Base-by-base conservation (phyloP, 1,284 basidiomycete genomes). In the Malassezia equina region DNA sequence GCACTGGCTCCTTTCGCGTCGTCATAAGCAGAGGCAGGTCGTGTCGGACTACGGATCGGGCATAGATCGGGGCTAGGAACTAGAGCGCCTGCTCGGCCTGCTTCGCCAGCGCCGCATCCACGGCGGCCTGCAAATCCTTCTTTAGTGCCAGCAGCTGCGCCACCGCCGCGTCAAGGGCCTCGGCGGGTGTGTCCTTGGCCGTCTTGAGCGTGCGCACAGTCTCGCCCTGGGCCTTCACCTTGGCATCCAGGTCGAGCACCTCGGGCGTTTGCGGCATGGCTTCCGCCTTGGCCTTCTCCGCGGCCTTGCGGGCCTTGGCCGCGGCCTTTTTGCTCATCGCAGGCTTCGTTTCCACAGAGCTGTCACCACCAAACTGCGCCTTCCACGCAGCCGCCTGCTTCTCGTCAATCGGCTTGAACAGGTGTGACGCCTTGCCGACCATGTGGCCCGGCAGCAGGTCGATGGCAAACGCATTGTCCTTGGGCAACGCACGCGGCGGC, bases 401-500 rank as follows among this genome's bases (percentile, higher is more conserved):
- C 64, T 90, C 87, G 57, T 95, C 89, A 63, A 98, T 95, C 71
- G 83, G 84, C 79, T 87, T 89, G 80, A 98, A 96, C 63, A 98
- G 77, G 76, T 95, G 86, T 47, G 83, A 85, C 7, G 93, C 88
- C 64, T 82, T 84, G 52, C 88, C 88, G 59, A 96, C 84, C 51
- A 78, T 79, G 77, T 96, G 93, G 0, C 90, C 90, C 0, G 84
- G 82, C 29, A 94, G 80, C 54, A 98, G 84, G 73, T 96, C 93
- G 62, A 84, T 83, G 11, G 81, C 84, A 52, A 71, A 68, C 47
- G 57, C 55, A 33, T 25, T 58, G 25, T 64, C 64, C 21, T 66
- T 63, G 8, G 69, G 70, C 1, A 94, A 82, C 9, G 81, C 78
- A 45, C 91, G 83, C 2, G 85, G 80, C 2, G 90, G 90, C 0